Evolutionary conservation across 352 stramenopile genomes (phyloP), one percentile per base, ranked within the genome.

Genomic region (Aphanomyces invadans): DNA sequence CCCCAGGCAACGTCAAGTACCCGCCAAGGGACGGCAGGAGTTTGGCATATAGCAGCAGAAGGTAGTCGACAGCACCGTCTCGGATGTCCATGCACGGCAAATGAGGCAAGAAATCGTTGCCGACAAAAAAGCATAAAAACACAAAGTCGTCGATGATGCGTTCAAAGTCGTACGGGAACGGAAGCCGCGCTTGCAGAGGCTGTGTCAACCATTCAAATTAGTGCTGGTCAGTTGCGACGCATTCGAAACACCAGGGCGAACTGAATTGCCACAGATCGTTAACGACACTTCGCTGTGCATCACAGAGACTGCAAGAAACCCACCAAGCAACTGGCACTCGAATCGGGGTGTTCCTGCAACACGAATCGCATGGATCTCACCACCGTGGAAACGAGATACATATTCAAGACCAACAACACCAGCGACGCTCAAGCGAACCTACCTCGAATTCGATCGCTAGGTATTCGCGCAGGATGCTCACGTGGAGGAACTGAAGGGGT

Each of bases 81-180:
- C 95, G 89, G 81, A 99, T 99, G 71, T 99, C 96, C 32, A 99
- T 83, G 60, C 87, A 98, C 5, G 97, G 97, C 46, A 99, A 75
- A 76, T 99, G 97, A 39, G 97, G 97, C 65, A 99, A 76, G 76
- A 99, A 99, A 85, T 99, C 97, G 81, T 99, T 98, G 0, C 97
- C 97, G 2, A 99, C 95, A 73, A 99, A 99, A 78, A 99, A 99
- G 78, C 96, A 99, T 39, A 99, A 77, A 77, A 99, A 99, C 10
- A 99, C 96, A 76, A 99, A 97, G 79, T 99, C 97, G 76, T 99
- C 97, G 36, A 99, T 77, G n/a, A 99, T 71, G 62, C 96, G 81
- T 80, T 99, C 96, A 52, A 99, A 97, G 70, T 98, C 89, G 75
- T 97, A 98, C 56, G 78, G 65, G 76, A 99, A 98, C 23, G 95